phyloP scores from a whole-genome alignment of 805 yeast species.

The Metschnikowia cubensis region DNA sequence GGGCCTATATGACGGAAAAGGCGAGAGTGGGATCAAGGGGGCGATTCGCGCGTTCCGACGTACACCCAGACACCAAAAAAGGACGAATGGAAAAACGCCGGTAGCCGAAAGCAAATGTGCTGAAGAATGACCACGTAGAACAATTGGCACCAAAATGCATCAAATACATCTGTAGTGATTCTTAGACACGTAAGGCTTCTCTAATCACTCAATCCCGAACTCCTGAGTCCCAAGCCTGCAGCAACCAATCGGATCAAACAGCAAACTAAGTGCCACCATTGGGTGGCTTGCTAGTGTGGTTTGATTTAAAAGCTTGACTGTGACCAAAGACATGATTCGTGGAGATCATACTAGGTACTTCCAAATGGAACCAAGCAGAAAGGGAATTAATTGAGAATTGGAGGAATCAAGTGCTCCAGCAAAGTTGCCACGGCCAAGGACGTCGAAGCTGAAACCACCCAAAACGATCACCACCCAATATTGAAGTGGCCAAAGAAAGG shows the following conservation, averaged over 20 bases:
- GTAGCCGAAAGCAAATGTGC: background rate
- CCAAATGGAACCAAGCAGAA: background rate
- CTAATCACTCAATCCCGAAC: background rate
- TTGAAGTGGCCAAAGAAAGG: background rate
- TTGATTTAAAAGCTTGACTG: background rate
- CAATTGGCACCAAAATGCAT: background rate
- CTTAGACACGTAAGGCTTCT: background rate
- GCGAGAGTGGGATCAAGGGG: slow-evolving; percentile 1
- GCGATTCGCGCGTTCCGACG: slow-evolving; percentile 1
- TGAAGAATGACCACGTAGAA: background rate
- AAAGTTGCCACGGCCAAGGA: background rate
- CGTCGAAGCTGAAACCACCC: background rate
- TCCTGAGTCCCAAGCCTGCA: background rate
- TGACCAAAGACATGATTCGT: background rate
- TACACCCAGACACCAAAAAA: slow-evolving; percentile 4
- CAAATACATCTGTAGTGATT: background rate
- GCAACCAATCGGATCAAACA: background rate
- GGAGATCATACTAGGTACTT: background rate
- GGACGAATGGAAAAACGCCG: background rate
- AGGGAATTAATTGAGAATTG: background rate
- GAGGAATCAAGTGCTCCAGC: background rate
- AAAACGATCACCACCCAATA: background rate
- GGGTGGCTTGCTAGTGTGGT: background rate
- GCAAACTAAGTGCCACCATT: background rate
- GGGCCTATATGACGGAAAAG: background rate